Conservation (phyloP, 352 stramenopile species). For the Phytophthora citricola region DNA sequence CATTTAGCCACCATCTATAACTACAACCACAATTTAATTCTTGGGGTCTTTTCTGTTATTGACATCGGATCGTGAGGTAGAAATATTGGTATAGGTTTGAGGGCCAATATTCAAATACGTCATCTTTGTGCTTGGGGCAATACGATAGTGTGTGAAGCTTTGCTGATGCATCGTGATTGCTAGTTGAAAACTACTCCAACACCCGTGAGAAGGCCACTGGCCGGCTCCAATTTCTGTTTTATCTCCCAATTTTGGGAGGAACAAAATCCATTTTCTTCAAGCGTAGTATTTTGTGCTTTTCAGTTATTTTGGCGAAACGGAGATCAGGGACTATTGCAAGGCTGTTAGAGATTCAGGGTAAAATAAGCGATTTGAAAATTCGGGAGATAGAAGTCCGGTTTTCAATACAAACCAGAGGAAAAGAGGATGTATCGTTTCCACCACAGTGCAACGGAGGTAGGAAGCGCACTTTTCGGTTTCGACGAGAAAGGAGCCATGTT, state of each 20-base stretch:
- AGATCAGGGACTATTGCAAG: too few species aligned
- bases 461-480: too few species aligned
- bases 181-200: slow-evolving; percentile 96
- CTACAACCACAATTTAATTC: slow-evolving; percentile 2
- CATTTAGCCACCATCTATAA: background rate
- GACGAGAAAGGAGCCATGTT: too few species aligned
- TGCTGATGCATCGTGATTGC: slow-evolving; percentile 95
- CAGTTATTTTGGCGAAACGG: too few species aligned
- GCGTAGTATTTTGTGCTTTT: too few species aligned
- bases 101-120: background rate
- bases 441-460: too few species aligned
- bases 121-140: slow-evolving; percentile 95
- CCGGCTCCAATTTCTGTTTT: slow-evolving; percentile 93
- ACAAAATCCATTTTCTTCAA: background rate
- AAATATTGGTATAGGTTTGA: slow-evolving; percentile 5
- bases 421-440: too few species aligned
- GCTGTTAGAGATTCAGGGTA: too few species aligned
- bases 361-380: too few species aligned
- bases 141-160: slow-evolving; percentile 94
- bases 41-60: slow-evolving; percentile 5
- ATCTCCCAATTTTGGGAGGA: slow-evolving; percentile 74
- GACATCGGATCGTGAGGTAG: slow-evolving; percentile 40
- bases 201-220: slow-evolving; percentile 90
- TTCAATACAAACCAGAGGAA: too few species aligned
- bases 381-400: too few species aligned